These are phyloP conservation scores for Polyrhizophydium stewartii DNA, from an alignment of 371 early-diverging fungal genomes.

Conservation along the genomic window DNA sequence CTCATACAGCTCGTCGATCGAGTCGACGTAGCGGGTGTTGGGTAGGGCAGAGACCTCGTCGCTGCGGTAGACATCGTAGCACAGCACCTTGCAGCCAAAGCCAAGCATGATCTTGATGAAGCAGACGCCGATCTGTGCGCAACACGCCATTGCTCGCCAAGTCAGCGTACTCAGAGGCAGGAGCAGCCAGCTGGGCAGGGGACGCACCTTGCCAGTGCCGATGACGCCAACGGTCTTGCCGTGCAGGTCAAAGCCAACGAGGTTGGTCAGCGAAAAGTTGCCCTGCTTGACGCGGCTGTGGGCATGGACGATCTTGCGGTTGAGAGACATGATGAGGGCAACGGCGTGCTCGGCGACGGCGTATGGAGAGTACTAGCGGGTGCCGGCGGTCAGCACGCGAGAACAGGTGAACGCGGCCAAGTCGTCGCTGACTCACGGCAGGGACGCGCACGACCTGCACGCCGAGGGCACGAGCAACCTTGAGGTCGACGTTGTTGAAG, in stretches of 20 bases:
- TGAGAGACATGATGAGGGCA: constrained; percentile 31
- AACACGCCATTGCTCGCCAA: no score
- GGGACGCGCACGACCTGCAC: constrained; percentile 39
- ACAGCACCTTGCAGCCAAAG: constrained; percentile 38
- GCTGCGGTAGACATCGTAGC: constrained; percentile 38
- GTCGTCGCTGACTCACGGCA: constrained; percentile 2
- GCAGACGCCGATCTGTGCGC: constrained; percentile 38
- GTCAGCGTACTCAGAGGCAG: no score
- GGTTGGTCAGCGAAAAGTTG: constrained; percentile 33
- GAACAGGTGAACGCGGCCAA: neutral
- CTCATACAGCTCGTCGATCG: constrained; percentile 23
- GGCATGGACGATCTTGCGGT: constrained; percentile 34
- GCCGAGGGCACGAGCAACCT: constrained; percentile 18
- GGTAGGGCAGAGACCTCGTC: constrained; percentile 25
- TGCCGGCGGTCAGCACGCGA: no score
- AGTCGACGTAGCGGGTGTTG: constrained; percentile 20
- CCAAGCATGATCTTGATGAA: constrained; percentile 40
- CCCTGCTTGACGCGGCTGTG: constrained; percentile 20
- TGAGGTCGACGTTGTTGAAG: constrained; percentile 36
- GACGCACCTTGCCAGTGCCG: constrained; percentile 30
- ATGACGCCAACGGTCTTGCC: constrained; percentile 44
- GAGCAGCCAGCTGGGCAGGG: constrained; percentile 2
- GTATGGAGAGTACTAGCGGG: constrained; percentile 28
- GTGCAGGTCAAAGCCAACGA: constrained; percentile 41
- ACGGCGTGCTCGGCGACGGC: constrained; percentile 44